These are phyloP conservation scores for Amanita rimosa DNA, from an alignment of 768 basidiomycete genomes.

Conservation along the genomic window DNA sequence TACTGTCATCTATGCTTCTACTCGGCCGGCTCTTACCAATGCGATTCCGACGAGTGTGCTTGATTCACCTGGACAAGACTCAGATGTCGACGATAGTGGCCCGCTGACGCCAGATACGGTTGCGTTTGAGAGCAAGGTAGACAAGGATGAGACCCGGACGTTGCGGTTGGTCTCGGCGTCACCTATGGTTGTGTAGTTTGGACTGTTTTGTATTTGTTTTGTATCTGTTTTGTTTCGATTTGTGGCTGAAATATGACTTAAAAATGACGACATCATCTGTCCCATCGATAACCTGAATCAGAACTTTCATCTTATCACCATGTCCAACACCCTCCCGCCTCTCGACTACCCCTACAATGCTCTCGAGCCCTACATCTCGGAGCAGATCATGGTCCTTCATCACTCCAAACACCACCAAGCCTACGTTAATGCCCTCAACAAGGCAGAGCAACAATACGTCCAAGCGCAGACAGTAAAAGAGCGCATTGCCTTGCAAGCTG, in stretches of 20 bases:
- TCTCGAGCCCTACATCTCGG: constrained; percentile 88
- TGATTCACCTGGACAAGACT: constrained; percentile 12
- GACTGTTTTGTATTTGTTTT: neutral
- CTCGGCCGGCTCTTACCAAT: constrained; percentile 2
- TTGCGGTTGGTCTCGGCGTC: constrained; percentile 3
- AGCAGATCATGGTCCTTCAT: constrained; percentile 91
- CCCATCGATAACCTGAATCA: constrained; percentile 2
- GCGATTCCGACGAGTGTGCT: constrained; percentile 1
- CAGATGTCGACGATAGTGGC: constrained; percentile 6
- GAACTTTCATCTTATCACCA: constrained; percentile 10
- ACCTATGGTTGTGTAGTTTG: neutral
- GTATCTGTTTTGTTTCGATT: constrained; percentile 3
- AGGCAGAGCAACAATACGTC: constrained; percentile 71
- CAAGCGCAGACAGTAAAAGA: constrained; percentile 61
- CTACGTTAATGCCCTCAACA: constrained; percentile 87
- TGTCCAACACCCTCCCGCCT: constrained; percentile 51
- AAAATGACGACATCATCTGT: constrained; percentile 5
- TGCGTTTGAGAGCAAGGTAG: constrained; percentile 7
- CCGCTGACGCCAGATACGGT: constrained; percentile 14
- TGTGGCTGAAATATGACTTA: constrained; percentile 1
- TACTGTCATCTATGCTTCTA: constrained; percentile 3
- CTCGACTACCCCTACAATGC: constrained; percentile 78
- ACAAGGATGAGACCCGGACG: neutral
- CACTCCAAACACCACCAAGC: constrained; percentile 95
- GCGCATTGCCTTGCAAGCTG: constrained; percentile 80